Evolutionary conservation across 805 yeast genomes (phyloP).

Genomic region (Pichia manshurica): DNA sequence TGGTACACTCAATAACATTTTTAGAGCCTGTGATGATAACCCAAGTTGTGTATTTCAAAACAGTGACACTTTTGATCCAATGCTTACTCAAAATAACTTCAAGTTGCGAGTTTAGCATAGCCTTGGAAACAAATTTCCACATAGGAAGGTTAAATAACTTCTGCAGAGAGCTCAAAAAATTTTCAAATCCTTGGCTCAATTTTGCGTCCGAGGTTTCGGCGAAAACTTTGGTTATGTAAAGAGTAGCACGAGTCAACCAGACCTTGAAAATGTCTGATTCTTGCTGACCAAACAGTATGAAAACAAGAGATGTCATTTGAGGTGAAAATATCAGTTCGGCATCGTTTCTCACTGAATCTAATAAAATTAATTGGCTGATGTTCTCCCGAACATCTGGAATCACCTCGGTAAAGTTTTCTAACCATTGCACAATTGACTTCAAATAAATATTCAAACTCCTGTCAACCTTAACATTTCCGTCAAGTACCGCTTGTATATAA

Average conservation of each 20-base stretch:
- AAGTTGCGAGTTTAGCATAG: constrained; percentile 54
- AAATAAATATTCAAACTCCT: constrained; percentile 13
- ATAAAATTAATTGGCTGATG: constrained; percentile 12
- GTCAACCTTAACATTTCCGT: background rate
- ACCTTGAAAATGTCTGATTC: constrained; percentile 28
- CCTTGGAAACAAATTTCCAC: constrained; percentile 38
- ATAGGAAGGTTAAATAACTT: constrained; percentile 29
- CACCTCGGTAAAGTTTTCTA: background rate
- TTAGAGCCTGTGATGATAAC: constrained; percentile 35
- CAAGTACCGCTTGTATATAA: constrained; percentile 11
- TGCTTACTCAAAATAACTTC: constrained; percentile 48
- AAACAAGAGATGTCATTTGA: constrained; percentile 21
- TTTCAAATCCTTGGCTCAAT: constrained; percentile 26
- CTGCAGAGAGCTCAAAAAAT: constrained; percentile 31
- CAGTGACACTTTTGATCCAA: constrained; percentile 40
- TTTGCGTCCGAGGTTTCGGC: constrained; percentile 37
- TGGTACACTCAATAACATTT: constrained; percentile 38
- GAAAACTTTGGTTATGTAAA: constrained; percentile 58
- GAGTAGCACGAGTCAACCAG: constrained; percentile 55
- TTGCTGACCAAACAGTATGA: constrained; percentile 6
- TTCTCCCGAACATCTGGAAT: constrained; percentile 6
- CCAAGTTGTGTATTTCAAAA: constrained; percentile 42
- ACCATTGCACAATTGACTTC: constrained; percentile 6
- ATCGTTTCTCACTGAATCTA: constrained; percentile 28
- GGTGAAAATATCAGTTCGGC: constrained; percentile 28